Evolutionary conservation across 148 eudicot genomes (phyloP).

Genomic region (Nepenthes gracilis): DNA sequence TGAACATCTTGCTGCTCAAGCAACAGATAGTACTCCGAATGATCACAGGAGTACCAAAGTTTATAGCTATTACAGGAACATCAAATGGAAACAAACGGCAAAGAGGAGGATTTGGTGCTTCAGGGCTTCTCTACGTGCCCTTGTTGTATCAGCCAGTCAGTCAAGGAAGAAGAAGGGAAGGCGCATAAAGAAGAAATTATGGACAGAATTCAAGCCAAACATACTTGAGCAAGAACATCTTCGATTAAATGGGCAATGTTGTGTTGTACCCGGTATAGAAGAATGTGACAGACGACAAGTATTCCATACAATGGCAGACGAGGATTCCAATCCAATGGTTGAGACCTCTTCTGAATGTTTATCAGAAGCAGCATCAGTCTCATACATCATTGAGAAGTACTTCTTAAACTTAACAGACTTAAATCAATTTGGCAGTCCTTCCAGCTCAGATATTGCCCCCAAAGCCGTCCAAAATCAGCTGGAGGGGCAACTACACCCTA

Average conservation of each 20-base stretch:
- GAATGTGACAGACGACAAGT: not conserved
- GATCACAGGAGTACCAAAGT: too few relatives aligned
- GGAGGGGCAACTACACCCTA: too few relatives aligned
- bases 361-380: slow-evolving; percentile 35
- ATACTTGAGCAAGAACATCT: too few relatives aligned
- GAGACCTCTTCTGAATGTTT: slow-evolving; percentile 30
- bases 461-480: slow-evolving; percentile 3
- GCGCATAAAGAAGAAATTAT: too few relatives aligned
- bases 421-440: slow-evolving; percentile 17
- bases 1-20: not conserved
- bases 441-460: slow-evolving; percentile 13
- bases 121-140: too few relatives aligned
- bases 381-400: slow-evolving; percentile 54
- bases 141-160: too few relatives aligned
- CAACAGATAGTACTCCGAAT: too few relatives aligned
- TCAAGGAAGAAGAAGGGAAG: too few relatives aligned
- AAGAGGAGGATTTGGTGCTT: too few relatives aligned
- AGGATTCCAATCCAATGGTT: slow-evolving; percentile 3
- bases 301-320: not conserved
- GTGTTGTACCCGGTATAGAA: slow-evolving; percentile 3
- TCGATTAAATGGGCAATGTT: slow-evolving; percentile 3
- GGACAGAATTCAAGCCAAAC: too few relatives aligned
- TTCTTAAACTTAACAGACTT: slow-evolving; percentile 36
- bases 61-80: too few relatives aligned
- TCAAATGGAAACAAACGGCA: too few relatives aligned